These are phyloP conservation scores for Sistotremastrum suecicum DNA, from an alignment of 768 basidiomycete genomes.

Conservation along the genomic window DNA sequence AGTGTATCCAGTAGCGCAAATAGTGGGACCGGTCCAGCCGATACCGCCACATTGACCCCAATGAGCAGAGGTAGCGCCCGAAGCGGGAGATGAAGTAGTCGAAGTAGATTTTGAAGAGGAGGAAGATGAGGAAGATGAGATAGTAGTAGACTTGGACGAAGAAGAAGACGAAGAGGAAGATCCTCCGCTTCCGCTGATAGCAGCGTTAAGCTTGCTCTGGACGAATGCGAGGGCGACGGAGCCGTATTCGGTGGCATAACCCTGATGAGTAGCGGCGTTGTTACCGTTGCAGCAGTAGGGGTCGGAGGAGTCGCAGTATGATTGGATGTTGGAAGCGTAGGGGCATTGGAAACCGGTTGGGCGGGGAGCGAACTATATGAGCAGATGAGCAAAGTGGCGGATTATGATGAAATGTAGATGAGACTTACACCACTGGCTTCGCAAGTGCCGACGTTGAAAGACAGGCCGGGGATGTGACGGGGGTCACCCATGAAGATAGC, in stretches of 20 bases:
- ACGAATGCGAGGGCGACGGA: neutral
- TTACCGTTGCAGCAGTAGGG: slow-evolving; percentile 6
- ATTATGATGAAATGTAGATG: neutral
- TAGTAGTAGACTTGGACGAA: neutral
- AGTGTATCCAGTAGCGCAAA: neutral
- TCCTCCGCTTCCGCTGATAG: neutral
- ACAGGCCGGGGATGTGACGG: neutral
- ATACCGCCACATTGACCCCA: neutral
- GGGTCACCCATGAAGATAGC: slow-evolving; percentile 3
- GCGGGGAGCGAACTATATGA: neutral
- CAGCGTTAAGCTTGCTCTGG: slow-evolving; percentile 4
- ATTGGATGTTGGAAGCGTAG: too few species aligned
- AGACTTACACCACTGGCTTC: neutral
- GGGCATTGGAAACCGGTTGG: too few species aligned
- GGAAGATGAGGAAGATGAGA: neutral
- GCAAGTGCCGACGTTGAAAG: slow-evolving; percentile 1
- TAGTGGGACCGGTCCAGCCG: neutral
- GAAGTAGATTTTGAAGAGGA: neutral
- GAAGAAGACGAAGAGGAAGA: neutral
- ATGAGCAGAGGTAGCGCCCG: neutral
- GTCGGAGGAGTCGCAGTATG: neutral
- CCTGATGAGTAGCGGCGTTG: slow-evolving; percentile 4
- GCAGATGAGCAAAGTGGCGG: slow-evolving; percentile 1
- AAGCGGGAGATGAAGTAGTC: neutral
- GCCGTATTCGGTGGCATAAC: slow-evolving; percentile 5